These are phyloP conservation scores for Exobasidium rhododendri DNA, from an alignment of 1,284 basidiomycete genomes.

Conservation along the genomic window DNA sequence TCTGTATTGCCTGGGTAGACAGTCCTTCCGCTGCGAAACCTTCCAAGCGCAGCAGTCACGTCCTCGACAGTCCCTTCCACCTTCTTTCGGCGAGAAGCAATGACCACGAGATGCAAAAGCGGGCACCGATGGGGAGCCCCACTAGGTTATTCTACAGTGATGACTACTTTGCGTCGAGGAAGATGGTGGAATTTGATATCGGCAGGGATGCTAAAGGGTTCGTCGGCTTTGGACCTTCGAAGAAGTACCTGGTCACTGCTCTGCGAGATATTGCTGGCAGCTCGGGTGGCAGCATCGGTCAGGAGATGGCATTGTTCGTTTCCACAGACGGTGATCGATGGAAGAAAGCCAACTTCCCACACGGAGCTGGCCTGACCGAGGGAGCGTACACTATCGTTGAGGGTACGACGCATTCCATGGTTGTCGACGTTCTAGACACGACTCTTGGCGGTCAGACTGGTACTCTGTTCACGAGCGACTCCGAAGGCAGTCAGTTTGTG, in stretches of 20 bases:
- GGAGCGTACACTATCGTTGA: conserved; percentile 96
- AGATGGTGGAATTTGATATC: conserved; percentile 39
- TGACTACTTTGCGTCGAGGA: conserved; percentile 43
- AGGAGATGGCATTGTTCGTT: conserved; percentile 49
- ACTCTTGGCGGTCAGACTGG: conserved; percentile 57
- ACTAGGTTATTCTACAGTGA: conserved; percentile 44
- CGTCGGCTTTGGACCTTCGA: conserved; percentile 43
- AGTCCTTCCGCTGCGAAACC: conserved; percentile 19
- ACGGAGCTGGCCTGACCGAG: conserved; percentile 74
- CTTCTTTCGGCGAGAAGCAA: conserved; percentile 10
- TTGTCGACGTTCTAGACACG: conserved; percentile 72
- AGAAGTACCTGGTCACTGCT: conserved; percentile 47
- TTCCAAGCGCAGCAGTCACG: background rate
- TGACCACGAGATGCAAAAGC: conserved; percentile 9
- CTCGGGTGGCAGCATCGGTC: conserved; percentile 11
- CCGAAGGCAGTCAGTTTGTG: conserved; percentile 92
- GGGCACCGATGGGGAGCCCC: conserved; percentile 13
- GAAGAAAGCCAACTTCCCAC: conserved; percentile 65
- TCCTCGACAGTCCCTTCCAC: conserved; percentile 16
- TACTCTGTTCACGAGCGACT: conserved; percentile 87
- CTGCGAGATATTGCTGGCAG: conserved; percentile 35
- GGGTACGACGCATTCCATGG: conserved; percentile 83
- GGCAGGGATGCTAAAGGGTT: conserved; percentile 45
- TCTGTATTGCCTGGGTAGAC: conserved; percentile 51
- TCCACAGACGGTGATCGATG: conserved; percentile 40